These are phyloP conservation scores for Corniculantispora saksenae DNA, from an alignment of 2,329 filamentous ascomycete species.

Conservation along the genomic window DNA sequence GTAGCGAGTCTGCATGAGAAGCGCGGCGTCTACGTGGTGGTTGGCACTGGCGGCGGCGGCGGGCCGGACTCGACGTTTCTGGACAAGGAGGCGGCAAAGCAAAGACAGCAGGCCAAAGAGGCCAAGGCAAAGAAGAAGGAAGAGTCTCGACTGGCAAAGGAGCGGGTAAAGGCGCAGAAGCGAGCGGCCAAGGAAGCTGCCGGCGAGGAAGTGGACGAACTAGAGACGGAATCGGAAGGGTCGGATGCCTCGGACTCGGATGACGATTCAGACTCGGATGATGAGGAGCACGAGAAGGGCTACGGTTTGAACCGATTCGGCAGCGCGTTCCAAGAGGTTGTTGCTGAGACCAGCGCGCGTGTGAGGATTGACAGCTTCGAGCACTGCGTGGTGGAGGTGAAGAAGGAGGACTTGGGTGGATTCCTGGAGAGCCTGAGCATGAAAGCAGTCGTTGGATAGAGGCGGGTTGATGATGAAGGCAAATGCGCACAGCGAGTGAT, in stretches of 20 bases:
- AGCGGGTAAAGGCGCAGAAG: constrained; percentile 62
- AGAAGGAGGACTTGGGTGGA: constrained; percentile 86
- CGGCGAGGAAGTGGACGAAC: constrained; percentile 49
- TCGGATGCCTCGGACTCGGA: constrained; percentile 45
- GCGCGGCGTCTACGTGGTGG: constrained; percentile 85
- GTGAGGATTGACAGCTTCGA: constrained; percentile 96
- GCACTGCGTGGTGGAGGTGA: constrained; percentile 96
- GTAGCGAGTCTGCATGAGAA: constrained; percentile 87
- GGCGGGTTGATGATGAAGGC: background rate
- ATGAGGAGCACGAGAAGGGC: constrained; percentile 57
- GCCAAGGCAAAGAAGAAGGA: constrained; percentile 64
- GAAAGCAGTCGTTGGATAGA: constrained; percentile 75
- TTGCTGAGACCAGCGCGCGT: constrained; percentile 83
- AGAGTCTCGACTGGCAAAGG: constrained; percentile 56
- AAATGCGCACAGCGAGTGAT: constrained; percentile 14
- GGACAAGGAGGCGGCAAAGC: constrained; percentile 66
- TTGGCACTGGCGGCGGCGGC: constrained; percentile 86
- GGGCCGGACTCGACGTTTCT: constrained; percentile 71
- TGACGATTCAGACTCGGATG: constrained; percentile 56
- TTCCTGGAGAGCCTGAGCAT: constrained; percentile 91
- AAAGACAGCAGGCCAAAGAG: constrained; percentile 62
- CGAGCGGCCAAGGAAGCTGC: constrained; percentile 55
- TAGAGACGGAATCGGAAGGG: constrained; percentile 45
- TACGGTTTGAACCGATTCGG: constrained; percentile 88
- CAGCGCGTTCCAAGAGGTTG: constrained; percentile 92